Evolutionary conservation across 495 filamentous ascomycete species (phyloP), one percentile per base, ranked within the genome.

Genomic region (Daldinia loculata): DNA sequence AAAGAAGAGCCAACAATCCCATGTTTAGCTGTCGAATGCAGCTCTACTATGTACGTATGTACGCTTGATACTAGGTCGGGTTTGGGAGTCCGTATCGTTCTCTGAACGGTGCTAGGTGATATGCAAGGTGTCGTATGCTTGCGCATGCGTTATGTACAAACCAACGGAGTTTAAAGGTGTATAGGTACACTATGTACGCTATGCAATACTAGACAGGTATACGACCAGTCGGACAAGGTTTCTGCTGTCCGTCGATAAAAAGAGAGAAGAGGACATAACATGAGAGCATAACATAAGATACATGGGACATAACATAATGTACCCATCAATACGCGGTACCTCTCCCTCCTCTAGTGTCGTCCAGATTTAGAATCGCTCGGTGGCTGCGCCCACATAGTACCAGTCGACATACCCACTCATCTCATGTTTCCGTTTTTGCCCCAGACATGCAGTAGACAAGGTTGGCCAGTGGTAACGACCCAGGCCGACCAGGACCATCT

Each of bases 401-500:
- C 72, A 71, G 72, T 75, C 72, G 63, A 74, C 71, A 69, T 61
- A 74, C 74, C 75, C 70, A 76, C 80, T 77, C 81, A 81, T 82
- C 81, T 83, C 76, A 83, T 79, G 80, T 83, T 81, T 79, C 78
- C 77, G 71, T 78, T 78, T 78, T 80, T 82, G 79, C 81, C 80
- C 81, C 81, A 84, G 80, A 83, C 77, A 81, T 78, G 72, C 74
- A 74, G 81, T 59, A 59, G 66, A 69, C 70, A 69, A 69, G 70
- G 70, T 69, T 58, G 50, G 56, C 57, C 61, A 69, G 66, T 73
- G 66, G 65, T 56, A 56, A 56, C 70, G 65, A 73, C 65, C 70
- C 61, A 69, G 57, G 56, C 61, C 64, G 66, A 58, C 65, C 65
- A 72, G 65, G 70, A 52, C 64, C 70, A 61, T 64, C 60, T 63